Base-by-base conservation (phyloP, 805 yeast species). In the Lipomyces mesembrius region DNA sequence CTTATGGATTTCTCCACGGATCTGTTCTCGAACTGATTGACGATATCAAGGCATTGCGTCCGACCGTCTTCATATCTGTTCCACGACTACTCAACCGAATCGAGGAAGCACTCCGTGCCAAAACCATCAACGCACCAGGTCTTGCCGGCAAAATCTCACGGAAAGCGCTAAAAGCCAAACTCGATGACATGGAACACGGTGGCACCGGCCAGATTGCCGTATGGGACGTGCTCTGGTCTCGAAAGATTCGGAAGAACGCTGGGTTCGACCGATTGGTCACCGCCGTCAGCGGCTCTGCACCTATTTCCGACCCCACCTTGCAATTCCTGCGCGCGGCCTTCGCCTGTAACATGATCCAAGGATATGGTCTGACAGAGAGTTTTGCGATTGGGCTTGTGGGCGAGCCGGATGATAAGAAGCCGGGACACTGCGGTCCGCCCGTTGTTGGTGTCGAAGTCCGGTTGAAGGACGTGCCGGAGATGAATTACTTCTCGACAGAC, bases 21-120 rank as follows among this genome's bases (percentile, higher is more conserved):
- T 82, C 87, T 0, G 79, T 83, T 14, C 58, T 81, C 81, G 55
- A 84, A 84, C 77, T 88, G 59, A 78, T 88, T 60, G 91, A 86
- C 25, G 92, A 88, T 74, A 80, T 88, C 68, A 81, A 82, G 71
- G 75, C 80, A 27, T 76, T 85, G 66, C 83, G 84, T 71, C 92
- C 92, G 17, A 80, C 82, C 34, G 75, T 77, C 35, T 77, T 87
- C 63, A 80, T 85, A 20, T 80, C 85, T 57, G 92, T 89, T 11
- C 93, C 92, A 20, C 80, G 93, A 66, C 82, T 88, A 25, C 81
- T 83, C 71, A 87, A 86, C 66, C 82, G 86, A 68, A 81, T 88
- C 63, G 92, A 87, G 75, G 83, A 85, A 62, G 88, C 84, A 2
- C 75, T 88, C 62, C 86, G 86, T 73, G 83, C 83, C 5, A 81